phyloP scores from a whole-genome alignment of 164 flowering plant genomes.

The Vitis labrusca region DNA sequence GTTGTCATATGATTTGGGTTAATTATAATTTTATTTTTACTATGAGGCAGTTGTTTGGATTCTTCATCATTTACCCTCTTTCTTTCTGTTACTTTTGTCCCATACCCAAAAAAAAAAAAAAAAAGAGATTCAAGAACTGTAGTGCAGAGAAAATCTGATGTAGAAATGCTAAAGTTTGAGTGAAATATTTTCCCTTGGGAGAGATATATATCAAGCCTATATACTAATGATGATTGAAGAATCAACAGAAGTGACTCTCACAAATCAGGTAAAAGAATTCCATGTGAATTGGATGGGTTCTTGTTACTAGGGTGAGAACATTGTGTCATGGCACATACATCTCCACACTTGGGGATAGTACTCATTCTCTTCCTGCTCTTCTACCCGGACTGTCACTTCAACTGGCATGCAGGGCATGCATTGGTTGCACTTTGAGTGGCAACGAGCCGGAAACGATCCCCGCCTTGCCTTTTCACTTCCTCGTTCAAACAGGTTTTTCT shows the following conservation, averaged over 20 bases:
- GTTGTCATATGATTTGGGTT: not conserved
- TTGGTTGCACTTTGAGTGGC: conserved; percentile 7
- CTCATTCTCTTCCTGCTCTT: not conserved
- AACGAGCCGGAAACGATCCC: conserved; percentile 6
- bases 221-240: too few relatives aligned
- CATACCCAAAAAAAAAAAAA: not conserved
- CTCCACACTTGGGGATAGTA: conserved; percentile 15
- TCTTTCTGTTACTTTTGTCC: not conserved
- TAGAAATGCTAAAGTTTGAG: too few relatives aligned
- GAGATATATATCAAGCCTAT: too few relatives aligned
- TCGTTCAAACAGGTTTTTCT: not conserved
- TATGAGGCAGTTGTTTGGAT: not conserved
- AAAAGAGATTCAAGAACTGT: too few relatives aligned
- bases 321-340: conserved; percentile 6
- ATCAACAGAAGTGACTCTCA: not conserved
- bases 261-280: not conserved
- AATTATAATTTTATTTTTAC: not conserved
- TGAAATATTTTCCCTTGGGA: too few relatives aligned
- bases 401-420: conserved; percentile 12
- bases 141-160: not conserved
- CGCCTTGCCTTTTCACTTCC: not conserved
- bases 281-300: not conserved
- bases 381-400: conserved; percentile 3
- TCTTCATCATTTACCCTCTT: not conserved
- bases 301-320: conserved; percentile 5